Conservation (phyloP, 2,329 filamentous ascomycete genomes). For the Arthrobotrys sinensis region DNA sequence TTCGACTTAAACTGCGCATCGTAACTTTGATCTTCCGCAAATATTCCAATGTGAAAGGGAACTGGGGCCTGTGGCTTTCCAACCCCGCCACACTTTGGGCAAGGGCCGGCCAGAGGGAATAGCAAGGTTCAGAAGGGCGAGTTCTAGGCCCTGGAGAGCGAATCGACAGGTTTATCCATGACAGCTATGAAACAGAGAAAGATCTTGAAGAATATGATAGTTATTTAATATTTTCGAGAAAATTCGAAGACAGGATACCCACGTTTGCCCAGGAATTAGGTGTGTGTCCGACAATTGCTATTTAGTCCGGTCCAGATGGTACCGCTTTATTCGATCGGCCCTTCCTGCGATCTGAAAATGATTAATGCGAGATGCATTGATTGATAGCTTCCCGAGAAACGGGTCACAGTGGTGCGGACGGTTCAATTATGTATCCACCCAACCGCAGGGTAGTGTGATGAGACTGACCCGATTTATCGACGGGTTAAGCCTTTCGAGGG, state of each 20-base stretch:
- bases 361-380: slow-evolving; percentile 14
- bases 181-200: background rate
- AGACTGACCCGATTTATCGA: slow-evolving; percentile 37
- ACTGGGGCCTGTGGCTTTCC: slow-evolving; percentile 39
- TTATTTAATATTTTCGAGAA: slow-evolving; percentile 32
- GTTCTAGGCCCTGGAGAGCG: slow-evolving; percentile 18
- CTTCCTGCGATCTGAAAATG: slow-evolving; percentile 16
- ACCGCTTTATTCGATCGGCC: slow-evolving; percentile 21
- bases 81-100: slow-evolving; percentile 38
- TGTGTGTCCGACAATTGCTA: background rate
- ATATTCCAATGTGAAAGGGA: slow-evolving; percentile 33
- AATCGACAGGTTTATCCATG: slow-evolving; percentile 27
- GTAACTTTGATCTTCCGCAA: slow-evolving; percentile 46
- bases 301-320: background rate
- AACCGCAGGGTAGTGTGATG: slow-evolving; percentile 38
- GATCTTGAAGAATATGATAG: slow-evolving; percentile 12
- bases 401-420: slow-evolving; percentile 41
- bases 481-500: slow-evolving; percentile 20
- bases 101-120: slow-evolving; percentile 17
- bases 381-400: slow-evolving; percentile 58
- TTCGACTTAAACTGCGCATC: slow-evolving; percentile 48
- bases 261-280: background rate
- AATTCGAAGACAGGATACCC: slow-evolving; percentile 28
- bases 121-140: slow-evolving; percentile 3
- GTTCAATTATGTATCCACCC: slow-evolving; percentile 23